Base-by-base conservation (phyloP, 2,329 filamentous ascomycete genomes). In the Colletotrichum eleusines region DNA sequence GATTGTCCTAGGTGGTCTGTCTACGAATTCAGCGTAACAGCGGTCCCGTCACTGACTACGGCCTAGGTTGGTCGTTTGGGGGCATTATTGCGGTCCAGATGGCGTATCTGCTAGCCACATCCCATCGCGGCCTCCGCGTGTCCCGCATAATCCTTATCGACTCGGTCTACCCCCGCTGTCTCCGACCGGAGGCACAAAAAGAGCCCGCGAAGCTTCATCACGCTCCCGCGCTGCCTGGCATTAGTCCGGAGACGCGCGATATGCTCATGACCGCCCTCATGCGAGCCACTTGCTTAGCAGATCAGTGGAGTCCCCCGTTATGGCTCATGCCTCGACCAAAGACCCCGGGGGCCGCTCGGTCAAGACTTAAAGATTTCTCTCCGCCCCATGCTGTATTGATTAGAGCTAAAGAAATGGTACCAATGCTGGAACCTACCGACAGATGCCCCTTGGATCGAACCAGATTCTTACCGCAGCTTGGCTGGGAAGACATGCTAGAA, bases 181-280 rank as follows among this genome's bases (percentile, higher is more conserved):
- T 63, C 6, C 55, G 67, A 1, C 67, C 62, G 2, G 67, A 70
- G 12, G 67, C 67, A 5, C 62, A 61, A n/a, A 70, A 70, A 6
- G 67, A 70, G 40, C 67, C 67, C 3, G 67, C 67, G 3, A 70
- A 61, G 20, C 50, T 70, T 0, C 67, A 70, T 20, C 67, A 70
- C 6, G 67, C 63, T 1, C 67, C 63, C 2, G 55, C 55, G 3
- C 20, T 70, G 16, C 67, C 63, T 4, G 67, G 67, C 0, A 28
- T 70, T 6, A 70, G 61, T 5, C 54, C 66, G 12, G 67, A 66
- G 28, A 70, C 67, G 0, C 38, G 62, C 1, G 55, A 70, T 9
- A 70, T 66, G 55, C 57, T 70, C 8, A 70, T 70, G 67, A 70
- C 67, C 0, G 67, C 67, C 3, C 63, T 70, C 5, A 70, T 70